phyloP scores from a whole-genome alignment of 23 red algal genomes.

The Cyanidioschyzon merolae region DNA sequence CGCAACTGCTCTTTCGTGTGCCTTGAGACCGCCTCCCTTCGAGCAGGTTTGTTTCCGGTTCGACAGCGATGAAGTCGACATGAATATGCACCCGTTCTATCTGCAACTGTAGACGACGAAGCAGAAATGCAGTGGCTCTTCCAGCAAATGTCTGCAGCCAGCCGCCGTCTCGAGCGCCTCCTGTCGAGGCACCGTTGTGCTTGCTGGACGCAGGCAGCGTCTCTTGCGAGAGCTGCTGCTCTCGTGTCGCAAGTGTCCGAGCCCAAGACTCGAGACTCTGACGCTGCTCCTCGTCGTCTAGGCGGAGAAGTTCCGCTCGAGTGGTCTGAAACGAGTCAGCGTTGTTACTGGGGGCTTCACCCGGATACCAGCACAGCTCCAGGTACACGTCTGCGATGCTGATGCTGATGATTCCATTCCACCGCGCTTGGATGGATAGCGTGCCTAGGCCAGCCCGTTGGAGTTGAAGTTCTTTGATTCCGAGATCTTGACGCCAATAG shows the following conservation, averaged over 20 bases:
- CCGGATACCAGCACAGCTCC: neutral
- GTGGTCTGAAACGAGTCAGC: neutral
- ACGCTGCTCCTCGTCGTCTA: neutral
- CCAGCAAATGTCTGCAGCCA: neutral
- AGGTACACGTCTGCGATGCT: neutral
- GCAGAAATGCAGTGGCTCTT: neutral
- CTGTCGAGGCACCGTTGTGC: too few relatives aligned
- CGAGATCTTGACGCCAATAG: neutral
- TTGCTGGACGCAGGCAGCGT: neutral
- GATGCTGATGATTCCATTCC: neutral
- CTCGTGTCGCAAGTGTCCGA: neutral
- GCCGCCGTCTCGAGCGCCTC: neutral
- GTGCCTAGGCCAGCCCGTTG: neutral
- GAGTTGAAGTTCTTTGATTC: neutral
- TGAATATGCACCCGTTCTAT: neutral
- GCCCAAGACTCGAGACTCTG: neutral
- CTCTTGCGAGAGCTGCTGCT: neutral
- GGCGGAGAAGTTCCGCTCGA: neutral
- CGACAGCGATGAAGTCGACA: neutral
- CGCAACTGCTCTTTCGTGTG: neutral
- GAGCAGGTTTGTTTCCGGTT: neutral
- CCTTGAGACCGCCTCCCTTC: neutral
- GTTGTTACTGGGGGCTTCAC: neutral
- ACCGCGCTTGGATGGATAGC: neutral
- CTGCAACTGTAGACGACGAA: neutral